phyloP scores from a whole-genome alignment of 2,329 filamentous ascomycete genomes.

The Blastomyces percursus region DNA sequence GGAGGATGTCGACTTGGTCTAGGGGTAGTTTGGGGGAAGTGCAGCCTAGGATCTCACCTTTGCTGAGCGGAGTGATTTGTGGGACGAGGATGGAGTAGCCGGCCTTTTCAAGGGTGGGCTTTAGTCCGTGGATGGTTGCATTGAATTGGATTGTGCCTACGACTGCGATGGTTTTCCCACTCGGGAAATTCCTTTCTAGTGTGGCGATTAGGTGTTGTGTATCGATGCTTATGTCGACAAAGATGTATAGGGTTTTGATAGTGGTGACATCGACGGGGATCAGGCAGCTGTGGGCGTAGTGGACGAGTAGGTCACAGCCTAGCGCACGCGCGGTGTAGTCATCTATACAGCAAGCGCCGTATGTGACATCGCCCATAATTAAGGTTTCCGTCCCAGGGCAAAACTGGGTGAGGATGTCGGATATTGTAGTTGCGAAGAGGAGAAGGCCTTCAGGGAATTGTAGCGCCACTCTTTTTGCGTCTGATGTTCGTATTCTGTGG shows the following conservation, averaged over 20 bases:
- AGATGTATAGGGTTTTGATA: constrained; percentile 95
- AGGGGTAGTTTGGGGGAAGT: constrained; percentile 67
- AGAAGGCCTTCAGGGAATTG: constrained; percentile 95
- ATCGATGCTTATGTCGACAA: constrained; percentile 96
- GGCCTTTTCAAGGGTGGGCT: constrained; percentile 63
- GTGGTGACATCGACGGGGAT: constrained; percentile 94
- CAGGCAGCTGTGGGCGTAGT: constrained; percentile 94
- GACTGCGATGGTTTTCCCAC: constrained; percentile 77
- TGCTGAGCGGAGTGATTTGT: constrained; percentile 83
- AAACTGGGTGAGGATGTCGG: constrained; percentile 89
- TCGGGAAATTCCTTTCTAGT: constrained; percentile 74
- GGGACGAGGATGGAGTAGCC: constrained; percentile 81
- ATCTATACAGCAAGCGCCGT: constrained; percentile 96
- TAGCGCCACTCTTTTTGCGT: constrained; percentile 74
- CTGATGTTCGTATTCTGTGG: constrained; percentile 73
- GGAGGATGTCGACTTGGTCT: constrained; percentile 58
- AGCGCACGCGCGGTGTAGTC: constrained; percentile 93
- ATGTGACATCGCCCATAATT: constrained; percentile 99
- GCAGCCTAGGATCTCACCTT: constrained; percentile 94
- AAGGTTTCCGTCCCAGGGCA: constrained; percentile 83
- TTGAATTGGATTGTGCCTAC: constrained; percentile 99
- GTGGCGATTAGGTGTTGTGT: constrained; percentile 75
- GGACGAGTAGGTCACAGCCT: constrained; percentile 85
- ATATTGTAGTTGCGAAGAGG: constrained; percentile 93
- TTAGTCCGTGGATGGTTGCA: constrained; percentile 81